phyloP scores from a whole-genome alignment of 192 early-diverging fungal species.

The Entomortierella chlamydospora region DNA sequence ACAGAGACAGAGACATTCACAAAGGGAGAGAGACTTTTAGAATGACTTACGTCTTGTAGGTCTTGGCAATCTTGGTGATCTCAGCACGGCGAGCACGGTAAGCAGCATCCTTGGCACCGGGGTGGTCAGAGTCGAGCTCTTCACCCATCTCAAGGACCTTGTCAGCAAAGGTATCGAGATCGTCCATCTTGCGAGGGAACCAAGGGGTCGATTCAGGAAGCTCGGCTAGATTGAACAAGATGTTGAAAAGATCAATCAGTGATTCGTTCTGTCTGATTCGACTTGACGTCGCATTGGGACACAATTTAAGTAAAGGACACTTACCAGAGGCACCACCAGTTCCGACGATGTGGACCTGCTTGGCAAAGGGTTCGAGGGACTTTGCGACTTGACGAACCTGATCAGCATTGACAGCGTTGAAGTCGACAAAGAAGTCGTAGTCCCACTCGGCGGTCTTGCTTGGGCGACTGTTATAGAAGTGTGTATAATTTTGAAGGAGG shows the following conservation, averaged over 20 bases:
- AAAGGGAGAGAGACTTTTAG: too few relatives aligned
- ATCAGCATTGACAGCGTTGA: constrained; percentile 70
- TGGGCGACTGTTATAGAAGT: constrained; percentile 71
- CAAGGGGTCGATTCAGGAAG: constrained; percentile 74
- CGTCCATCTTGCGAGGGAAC: constrained; percentile 94
- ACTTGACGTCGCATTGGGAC: too few relatives aligned
- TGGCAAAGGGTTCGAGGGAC: constrained; percentile 72
- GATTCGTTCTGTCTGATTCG: too few relatives aligned
- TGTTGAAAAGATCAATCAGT: too few relatives aligned
- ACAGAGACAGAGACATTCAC: too few relatives aligned
- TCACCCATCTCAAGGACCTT: constrained; percentile 94
- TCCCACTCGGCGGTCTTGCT: constrained; percentile 79
- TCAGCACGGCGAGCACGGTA: constrained; percentile 88
- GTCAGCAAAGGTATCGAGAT: constrained; percentile 93
- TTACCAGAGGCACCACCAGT: constrained; percentile 52
- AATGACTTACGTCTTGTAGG: constrained; percentile 67
- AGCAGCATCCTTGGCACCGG: constrained; percentile 86
- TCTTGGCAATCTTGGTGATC: constrained; percentile 88
- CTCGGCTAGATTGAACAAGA: constrained; percentile 24
- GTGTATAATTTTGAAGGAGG: not conserved
- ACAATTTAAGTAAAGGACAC: not conserved
- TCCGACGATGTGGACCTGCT: constrained; percentile 76
- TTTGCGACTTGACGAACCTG: constrained; percentile 72
- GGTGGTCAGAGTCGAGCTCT: constrained; percentile 91
- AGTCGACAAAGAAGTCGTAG: constrained; percentile 97